phyloP scores from a whole-genome alignment of 768 basidiomycete species.

The Auriscalpium vulgare region DNA sequence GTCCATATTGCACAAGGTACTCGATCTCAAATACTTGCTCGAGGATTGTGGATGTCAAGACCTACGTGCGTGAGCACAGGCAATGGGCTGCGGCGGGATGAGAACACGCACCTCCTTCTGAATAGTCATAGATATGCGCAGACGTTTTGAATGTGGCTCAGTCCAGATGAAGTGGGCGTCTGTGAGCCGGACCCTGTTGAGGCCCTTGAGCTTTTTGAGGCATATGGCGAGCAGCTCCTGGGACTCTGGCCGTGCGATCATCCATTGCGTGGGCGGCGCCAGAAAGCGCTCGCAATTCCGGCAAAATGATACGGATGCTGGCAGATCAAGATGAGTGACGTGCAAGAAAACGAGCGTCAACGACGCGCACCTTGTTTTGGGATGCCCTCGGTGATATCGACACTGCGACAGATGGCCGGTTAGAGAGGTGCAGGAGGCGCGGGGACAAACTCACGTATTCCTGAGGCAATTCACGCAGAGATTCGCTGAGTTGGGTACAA shows the following conservation, averaged over 20 bases:
- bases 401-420: constrained; percentile 31
- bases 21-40: constrained; percentile 98
- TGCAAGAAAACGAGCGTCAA: neutral
- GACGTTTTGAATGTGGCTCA: constrained; percentile 91
- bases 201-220: constrained; percentile 88
- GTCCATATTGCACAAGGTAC: constrained; percentile 88
- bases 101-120: constrained; percentile 81
- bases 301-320: constrained; percentile 88
- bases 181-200: constrained; percentile 91
- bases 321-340: constrained; percentile 2
- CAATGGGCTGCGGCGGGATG: neutral
- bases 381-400: constrained; percentile 97
- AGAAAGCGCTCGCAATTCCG: constrained; percentile 95
- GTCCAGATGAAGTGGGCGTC: constrained; percentile 99
- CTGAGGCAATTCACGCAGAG: constrained; percentile 83
- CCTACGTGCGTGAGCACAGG: constrained; percentile 33
- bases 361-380: constrained; percentile 76
- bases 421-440: neutral
- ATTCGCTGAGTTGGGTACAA: constrained; percentile 89
- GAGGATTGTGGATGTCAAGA: constrained; percentile 88
- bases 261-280: constrained; percentile 85
- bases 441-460: constrained; percentile 55
- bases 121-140: constrained; percentile 90
- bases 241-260: constrained; percentile 80
- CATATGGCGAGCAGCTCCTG: constrained; percentile 91